phyloP scores from a whole-genome alignment of 768 basidiomycete genomes.

The Cystoderma amianthinum region DNA sequence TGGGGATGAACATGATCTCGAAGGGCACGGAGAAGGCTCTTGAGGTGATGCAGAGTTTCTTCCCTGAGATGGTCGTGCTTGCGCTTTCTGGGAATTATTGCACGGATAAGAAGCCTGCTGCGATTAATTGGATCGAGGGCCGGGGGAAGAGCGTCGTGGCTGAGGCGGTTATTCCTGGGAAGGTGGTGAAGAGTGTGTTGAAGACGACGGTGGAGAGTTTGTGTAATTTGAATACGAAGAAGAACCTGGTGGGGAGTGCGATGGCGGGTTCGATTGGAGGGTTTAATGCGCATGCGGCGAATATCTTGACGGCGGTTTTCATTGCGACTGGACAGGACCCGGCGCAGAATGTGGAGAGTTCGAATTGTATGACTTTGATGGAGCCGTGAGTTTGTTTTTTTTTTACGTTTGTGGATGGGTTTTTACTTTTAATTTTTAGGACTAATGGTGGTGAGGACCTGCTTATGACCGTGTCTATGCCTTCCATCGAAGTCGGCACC shows the following conservation, averaged over 20 bases:
- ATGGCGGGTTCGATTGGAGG: constrained; percentile 99
- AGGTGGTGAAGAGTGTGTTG: constrained; percentile 80
- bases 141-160: constrained; percentile 97
- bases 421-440: too few relatives aligned
- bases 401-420: constrained; percentile 2
- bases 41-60: constrained; percentile 66
- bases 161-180: constrained; percentile 88
- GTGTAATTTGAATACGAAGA: constrained; percentile 91
- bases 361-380: constrained; percentile 98
- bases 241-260: constrained; percentile 94
- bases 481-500: constrained; percentile 98
- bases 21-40: constrained; percentile 97
- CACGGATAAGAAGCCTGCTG: constrained; percentile 99
- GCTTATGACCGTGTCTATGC: constrained; percentile 93
- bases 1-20: constrained; percentile 99
- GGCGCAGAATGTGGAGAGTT: constrained; percentile 98
- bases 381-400: constrained; percentile 69
- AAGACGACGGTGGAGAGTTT: constrained; percentile 92
- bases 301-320: constrained; percentile 93
- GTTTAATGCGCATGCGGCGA: constrained; percentile 97
- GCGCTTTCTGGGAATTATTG: constrained; percentile 97
- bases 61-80: constrained; percentile 87
- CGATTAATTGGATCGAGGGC: constrained; percentile 99
- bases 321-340: constrained; percentile 98
- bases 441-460: constrained; percentile 87